Conservation (phyloP, 1,284 basidiomycete species). For the Tilletia indica region DNA sequence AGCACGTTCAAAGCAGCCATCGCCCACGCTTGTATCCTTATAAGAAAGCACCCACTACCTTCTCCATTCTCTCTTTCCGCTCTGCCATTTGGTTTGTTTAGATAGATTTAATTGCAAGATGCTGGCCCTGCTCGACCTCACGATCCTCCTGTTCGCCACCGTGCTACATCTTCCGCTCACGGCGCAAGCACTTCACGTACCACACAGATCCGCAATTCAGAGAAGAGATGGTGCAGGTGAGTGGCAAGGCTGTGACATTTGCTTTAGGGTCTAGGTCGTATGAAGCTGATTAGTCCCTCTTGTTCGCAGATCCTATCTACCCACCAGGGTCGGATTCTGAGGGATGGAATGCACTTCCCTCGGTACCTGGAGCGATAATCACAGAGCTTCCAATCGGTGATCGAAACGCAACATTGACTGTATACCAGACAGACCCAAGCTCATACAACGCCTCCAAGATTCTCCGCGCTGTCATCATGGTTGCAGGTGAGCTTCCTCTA, state of each 20-base stretch:
- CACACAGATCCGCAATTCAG: no score
- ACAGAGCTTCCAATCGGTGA: background rate
- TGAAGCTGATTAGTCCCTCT: background rate
- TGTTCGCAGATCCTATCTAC: background rate
- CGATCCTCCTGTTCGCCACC: background rate
- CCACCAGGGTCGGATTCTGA: background rate
- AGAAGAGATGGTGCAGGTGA: no score
- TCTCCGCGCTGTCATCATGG: constrained; percentile 20
- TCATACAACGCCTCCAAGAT: constrained; percentile 28
- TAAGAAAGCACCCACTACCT: no score
- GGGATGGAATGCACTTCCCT: background rate
- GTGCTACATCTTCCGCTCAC: background rate
- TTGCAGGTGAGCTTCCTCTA: constrained; percentile 15
- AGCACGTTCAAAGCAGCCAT: no score
- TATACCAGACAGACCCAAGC: background rate
- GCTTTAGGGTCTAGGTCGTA: no score
- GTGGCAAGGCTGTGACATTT: no score
- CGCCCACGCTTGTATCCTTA: no score
- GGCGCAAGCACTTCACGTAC: background rate
- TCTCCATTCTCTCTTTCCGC: no score
- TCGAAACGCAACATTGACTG: background rate
- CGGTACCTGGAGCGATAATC: constrained; percentile 1
- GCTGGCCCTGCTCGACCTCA: background rate
- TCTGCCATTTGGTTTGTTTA: background rate
- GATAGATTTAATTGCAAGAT: background rate